These are phyloP conservation scores for Henningerozyma blattae DNA, from an alignment of 805 yeast species.

Conservation along the genomic window DNA sequence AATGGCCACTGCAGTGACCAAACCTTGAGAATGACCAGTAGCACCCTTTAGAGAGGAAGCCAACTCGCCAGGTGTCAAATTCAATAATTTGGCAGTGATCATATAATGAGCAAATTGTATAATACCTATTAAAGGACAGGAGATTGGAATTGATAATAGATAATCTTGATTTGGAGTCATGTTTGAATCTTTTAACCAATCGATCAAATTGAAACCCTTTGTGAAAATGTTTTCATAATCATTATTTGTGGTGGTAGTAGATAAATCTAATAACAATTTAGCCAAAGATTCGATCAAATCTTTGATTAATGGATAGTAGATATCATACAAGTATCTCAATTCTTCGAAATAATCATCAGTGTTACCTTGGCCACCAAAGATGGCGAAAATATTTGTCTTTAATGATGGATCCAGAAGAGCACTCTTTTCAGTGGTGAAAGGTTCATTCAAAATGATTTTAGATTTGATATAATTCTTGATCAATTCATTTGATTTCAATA, in stretches of 20 bases:
- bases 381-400: conserved; percentile 56
- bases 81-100: conserved; percentile 72
- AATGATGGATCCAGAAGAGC: conserved; percentile 56
- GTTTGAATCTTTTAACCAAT: conserved; percentile 80
- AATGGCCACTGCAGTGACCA: conserved; percentile 86
- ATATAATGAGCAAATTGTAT: conserved; percentile 92
- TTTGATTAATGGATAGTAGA: conserved; percentile 62
- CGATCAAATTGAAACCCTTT: conserved; percentile 80
- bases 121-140: conserved; percentile 95
- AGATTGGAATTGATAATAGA: conserved; percentile 79
- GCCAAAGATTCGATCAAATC: conserved; percentile 67
- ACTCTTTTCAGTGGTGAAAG: conserved; percentile 38
- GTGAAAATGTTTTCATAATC: conserved; percentile 82
- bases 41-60: conserved; percentile 58
- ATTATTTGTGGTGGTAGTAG: conserved; percentile 43
- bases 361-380: conserved; percentile 99
- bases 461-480: conserved; percentile 70
- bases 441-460: conserved; percentile 36
- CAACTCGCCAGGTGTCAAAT: conserved; percentile 82
- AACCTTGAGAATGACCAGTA: conserved; percentile 85
- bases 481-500: conserved; percentile 57
- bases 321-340: conserved; percentile 69
- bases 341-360: conserved; percentile 97
- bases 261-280: conserved; percentile 50
- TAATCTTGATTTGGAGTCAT: conserved; percentile 84